phyloP scores from a whole-genome alignment of 305 asterid genomes.

The Ruellia speciosa region DNA sequence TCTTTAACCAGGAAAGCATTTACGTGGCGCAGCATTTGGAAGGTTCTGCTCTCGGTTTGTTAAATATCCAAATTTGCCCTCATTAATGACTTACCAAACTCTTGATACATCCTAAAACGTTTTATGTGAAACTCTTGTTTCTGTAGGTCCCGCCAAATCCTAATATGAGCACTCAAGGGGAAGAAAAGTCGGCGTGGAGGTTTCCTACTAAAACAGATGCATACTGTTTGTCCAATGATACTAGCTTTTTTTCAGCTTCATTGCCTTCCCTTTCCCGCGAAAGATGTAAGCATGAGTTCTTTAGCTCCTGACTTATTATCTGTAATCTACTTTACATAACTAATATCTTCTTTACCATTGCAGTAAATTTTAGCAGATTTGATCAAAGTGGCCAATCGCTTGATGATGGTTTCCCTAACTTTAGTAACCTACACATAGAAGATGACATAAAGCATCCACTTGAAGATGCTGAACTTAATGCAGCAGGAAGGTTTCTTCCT shows the following conservation, averaged over 20 bases:
- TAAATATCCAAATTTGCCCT: no score
- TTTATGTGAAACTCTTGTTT: neutral
- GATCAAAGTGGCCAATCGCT: slow-evolving; percentile 30
- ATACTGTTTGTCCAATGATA: slow-evolving; percentile 48
- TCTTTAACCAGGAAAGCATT: no score
- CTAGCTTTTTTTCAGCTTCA: slow-evolving; percentile 87
- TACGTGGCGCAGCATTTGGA: no score
- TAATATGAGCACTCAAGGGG: slow-evolving; percentile 24
- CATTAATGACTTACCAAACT: no score
- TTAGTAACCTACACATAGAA: slow-evolving; percentile 30
- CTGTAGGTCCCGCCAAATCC: slow-evolving; percentile 30
- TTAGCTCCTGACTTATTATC: slow-evolving; percentile 4
- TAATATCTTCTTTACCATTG: slow-evolving; percentile 15
- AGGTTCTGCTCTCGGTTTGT: no score
- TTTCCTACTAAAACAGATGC: slow-evolving; percentile 39
- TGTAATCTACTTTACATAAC: neutral
- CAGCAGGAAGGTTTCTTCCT: slow-evolving; percentile 58
- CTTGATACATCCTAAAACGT: no score
- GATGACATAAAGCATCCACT: slow-evolving; percentile 45
- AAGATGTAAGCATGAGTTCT: slow-evolving; percentile 40
- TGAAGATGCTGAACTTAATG: slow-evolving; percentile 42
- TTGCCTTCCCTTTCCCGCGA: slow-evolving; percentile 57
- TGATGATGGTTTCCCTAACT: slow-evolving; percentile 53
- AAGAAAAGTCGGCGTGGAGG: slow-evolving; percentile 49
- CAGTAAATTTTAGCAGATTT: slow-evolving; percentile 54